These are phyloP conservation scores for Xylariaceae sp. DNA, from an alignment of 2,329 filamentous ascomycete species.

Conservation along the genomic window DNA sequence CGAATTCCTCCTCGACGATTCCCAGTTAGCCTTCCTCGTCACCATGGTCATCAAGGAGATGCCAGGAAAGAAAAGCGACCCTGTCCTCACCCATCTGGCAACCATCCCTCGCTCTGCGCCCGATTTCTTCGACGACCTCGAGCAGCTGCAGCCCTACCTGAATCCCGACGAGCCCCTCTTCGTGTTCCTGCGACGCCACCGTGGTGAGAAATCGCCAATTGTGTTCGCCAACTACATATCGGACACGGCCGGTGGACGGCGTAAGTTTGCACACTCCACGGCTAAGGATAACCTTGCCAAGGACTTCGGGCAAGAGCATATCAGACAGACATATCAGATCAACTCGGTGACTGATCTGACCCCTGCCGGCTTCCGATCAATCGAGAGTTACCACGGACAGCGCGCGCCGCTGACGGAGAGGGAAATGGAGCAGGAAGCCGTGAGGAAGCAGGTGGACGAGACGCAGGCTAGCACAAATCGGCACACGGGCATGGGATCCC, in stretches of 20 bases:
- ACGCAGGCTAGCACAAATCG: too few species aligned
- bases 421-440: too few species aligned
- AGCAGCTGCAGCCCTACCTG: conserved; percentile 56
- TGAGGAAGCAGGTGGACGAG: too few species aligned
- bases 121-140: conserved; percentile 60
- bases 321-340: conserved; percentile 69
- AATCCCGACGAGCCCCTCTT: conserved; percentile 65
- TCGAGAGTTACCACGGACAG: conserved; percentile 60
- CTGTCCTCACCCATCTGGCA: conserved; percentile 56
- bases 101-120: conserved; percentile 48
- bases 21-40: conserved; percentile 64
- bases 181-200: conserved; percentile 66
- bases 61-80: too few species aligned
- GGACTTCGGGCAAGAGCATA: conserved; percentile 73
- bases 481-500: too few species aligned
- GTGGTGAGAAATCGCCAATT: conserved; percentile 51
- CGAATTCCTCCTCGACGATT: conserved; percentile 55
- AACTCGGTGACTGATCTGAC: conserved; percentile 66
- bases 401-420: conserved; percentile 73
- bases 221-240: conserved; percentile 74
- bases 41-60: conserved; percentile 65
- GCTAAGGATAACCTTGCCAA: conserved; percentile 67
- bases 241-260: conserved; percentile 69
- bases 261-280: conserved; percentile 79
- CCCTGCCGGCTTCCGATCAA: conserved; percentile 62